Percentiles rank a stretch among this genome's conserved stretches.
phyloP scores from a whole-genome alignment of 305 asterid genomes.

The Fraxinus albicans region DNA sequence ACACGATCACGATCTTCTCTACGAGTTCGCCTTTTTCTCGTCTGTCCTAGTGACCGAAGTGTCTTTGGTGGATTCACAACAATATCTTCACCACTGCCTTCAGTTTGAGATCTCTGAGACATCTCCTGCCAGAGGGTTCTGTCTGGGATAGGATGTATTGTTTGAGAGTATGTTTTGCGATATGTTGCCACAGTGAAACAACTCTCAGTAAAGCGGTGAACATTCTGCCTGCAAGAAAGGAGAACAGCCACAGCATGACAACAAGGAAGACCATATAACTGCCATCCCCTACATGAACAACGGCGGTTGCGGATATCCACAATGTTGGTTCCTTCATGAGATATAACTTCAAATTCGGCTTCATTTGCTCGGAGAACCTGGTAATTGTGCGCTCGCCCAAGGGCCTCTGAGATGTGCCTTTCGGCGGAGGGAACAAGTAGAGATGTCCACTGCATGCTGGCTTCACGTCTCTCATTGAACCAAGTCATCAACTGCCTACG shows the following conservation, averaged over 20 bases:
- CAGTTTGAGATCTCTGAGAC: slow-evolving; percentile 29
- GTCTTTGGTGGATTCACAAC: slow-evolving; percentile 65
- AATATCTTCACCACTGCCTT: slow-evolving; percentile 22
- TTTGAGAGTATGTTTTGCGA: slow-evolving; percentile 58
- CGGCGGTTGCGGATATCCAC: slow-evolving; percentile 58
- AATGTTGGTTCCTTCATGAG: slow-evolving; percentile 50
- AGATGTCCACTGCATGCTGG: slow-evolving; percentile 66
- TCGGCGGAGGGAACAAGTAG: slow-evolving; percentile 61
- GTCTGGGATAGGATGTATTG: slow-evolving; percentile 70
- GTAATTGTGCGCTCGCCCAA: slow-evolving; percentile 47
- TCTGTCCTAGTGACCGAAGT: slow-evolving; percentile 44
- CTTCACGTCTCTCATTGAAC: slow-evolving; percentile 68
- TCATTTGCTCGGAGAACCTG: slow-evolving; percentile 64
- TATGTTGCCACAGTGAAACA: slow-evolving; percentile 63
- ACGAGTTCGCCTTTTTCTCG: slow-evolving; percentile 51
- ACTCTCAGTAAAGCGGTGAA: slow-evolving; percentile 63
- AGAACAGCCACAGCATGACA: slow-evolving; percentile 75
- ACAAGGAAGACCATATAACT: slow-evolving; percentile 61
- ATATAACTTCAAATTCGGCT: slow-evolving; percentile 60
- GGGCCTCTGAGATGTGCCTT: slow-evolving; percentile 56
- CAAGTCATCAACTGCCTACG: slow-evolving; percentile 72
- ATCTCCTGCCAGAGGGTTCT: slow-evolving; percentile 53
- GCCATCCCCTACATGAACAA: slow-evolving; percentile 68
- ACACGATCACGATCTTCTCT: slow-evolving; percentile 39
- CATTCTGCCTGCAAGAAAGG: slow-evolving; percentile 67